phyloP scores from a whole-genome alignment of 179 eudicot species.

The Amaranthus tricolor region DNA sequence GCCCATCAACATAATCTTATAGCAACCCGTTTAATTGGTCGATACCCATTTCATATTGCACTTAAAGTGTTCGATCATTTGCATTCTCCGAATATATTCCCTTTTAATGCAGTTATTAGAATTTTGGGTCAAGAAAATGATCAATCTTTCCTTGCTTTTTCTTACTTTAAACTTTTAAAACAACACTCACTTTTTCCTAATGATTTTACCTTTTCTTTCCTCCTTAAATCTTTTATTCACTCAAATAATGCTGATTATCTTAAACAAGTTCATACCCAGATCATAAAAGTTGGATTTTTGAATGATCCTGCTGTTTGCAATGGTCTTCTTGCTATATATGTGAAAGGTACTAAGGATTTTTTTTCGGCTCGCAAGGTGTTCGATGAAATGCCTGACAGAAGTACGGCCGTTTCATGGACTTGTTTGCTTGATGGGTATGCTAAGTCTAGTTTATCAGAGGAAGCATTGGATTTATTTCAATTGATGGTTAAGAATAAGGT shows the following conservation, averaged over 20 bases:
- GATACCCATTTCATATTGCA: conserved; percentile 48
- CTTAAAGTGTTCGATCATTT: conserved; percentile 44
- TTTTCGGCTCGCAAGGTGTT: conserved; percentile 55
- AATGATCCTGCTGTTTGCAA: conserved; percentile 53
- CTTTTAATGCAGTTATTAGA: conserved; percentile 77
- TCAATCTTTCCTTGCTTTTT: conserved; percentile 37
- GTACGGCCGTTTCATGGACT: conserved; percentile 58
- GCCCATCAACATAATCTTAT: conserved; percentile 68
- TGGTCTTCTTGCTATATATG: conserved; percentile 55
- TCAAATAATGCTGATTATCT: conserved; percentile 22
- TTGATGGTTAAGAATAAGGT: conserved; percentile 46
- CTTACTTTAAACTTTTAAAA: conserved; percentile 42
- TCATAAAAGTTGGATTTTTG: conserved; percentile 47
- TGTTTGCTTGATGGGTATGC: conserved; percentile 68
- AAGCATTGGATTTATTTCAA: conserved; percentile 52
- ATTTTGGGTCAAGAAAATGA: conserved; percentile 51
- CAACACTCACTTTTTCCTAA: conserved; percentile 46
- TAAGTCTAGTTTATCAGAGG: conserved; percentile 41
- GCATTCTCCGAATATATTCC: conserved; percentile 57
- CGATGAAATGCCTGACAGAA: conserved; percentile 66
- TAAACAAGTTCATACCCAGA: conserved; percentile 51
- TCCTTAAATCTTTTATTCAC: conserved; percentile 58
- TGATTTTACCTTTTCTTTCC: conserved; percentile 71
- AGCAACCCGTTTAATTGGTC: conserved; percentile 84
- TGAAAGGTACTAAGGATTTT: conserved; percentile 48